Evolutionary conservation across 768 basidiomycete species (phyloP).

Genomic region (Tulasnella sp.): DNA sequence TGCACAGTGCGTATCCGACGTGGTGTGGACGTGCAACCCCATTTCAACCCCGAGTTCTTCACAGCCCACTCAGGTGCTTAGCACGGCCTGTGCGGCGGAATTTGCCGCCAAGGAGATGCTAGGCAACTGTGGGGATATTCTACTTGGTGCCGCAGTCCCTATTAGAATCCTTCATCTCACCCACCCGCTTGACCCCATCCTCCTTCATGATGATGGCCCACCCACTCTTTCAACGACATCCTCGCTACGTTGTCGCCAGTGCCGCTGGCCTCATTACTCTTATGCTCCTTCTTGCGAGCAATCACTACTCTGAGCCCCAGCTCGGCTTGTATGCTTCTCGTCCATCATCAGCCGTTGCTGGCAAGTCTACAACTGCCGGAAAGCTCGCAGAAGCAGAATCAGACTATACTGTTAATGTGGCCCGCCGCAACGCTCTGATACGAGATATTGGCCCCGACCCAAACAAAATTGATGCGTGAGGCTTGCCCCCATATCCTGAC

Average conservation of each 20-base stretch:
- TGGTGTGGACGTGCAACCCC: no score
- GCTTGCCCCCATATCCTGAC: not conserved
- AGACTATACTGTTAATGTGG: slow-evolving; percentile 7
- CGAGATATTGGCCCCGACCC: slow-evolving; percentile 9
- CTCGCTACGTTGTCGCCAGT: slow-evolving; percentile 9
- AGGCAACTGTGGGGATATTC: no score
- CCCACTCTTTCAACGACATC: not conserved
- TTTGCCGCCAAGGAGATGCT: no score
- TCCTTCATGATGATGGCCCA: not conserved
- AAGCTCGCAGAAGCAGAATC: not conserved
- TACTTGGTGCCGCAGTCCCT: no score
- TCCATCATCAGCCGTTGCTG: not conserved
- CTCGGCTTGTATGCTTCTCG: not conserved
- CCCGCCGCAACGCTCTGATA: slow-evolving; percentile 2
- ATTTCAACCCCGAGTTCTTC: no score
- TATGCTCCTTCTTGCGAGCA: slow-evolving; percentile 3
- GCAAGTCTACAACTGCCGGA: not conserved
- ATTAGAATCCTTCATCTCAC: not conserved
- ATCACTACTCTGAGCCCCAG: not conserved
- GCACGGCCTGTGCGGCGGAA: no score
- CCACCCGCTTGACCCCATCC: not conserved
- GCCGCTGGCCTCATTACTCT: slow-evolving; percentile 7
- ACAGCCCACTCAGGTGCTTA: no score
- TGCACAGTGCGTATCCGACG: no score
- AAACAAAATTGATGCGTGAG: slow-evolving; percentile 7